Evolutionary conservation across 495 filamentous ascomycete genomes (phyloP), one percentile per base, ranked within the genome.

Genomic region (Schizothecium vesticola): DNA sequence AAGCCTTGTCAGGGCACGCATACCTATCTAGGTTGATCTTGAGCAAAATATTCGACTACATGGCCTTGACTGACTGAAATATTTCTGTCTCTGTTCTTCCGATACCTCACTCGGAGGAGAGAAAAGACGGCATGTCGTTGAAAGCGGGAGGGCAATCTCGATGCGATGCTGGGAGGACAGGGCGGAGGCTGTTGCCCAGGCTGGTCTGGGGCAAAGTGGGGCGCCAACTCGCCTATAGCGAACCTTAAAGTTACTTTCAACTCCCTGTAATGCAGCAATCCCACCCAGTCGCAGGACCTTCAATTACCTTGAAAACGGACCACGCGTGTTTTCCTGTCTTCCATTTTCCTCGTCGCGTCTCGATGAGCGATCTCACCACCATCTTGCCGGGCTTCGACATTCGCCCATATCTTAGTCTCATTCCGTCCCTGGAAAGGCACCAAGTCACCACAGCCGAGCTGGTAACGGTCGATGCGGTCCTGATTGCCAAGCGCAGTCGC

Each of bases 351-450:
- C 21, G 61, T 68, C 65, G 69, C 69, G 65, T 61, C 69, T 68
- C 69, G 75, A 93, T 93, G 91, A 95, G 93, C 78, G 94, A 99
- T 88, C 91, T 99, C 69, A 82, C 89, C 74, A 83, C 86, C 76
- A 86, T 94, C 76, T 88, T 97, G 63, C 95, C 95, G 71, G 81
- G 85, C 79, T 96, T 97, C 80, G 77, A 83, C 33, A 80, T 86
- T 70, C 87, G 86, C 66, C 85, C 86, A 73, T 92, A 88, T 76
- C 82, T 88, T 6, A 87, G 90, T 73, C 89, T 97, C 21, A 80
- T 97, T 25, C 89, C 92, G 1, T 88, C 89, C 1, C 83, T 97
- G 43, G 94, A 97, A 77, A 86, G 87, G 74, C 83, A 87, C 74
- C 77, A 81, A 29, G 82, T 97, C 74, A 92, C 90, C 7, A 91